Percentiles rank a stretch among this genome's conserved stretches.
Conservation (phyloP, 2,329 filamentous ascomycete genomes). For the Immersiporthe knoxdaviesiana region DNA sequence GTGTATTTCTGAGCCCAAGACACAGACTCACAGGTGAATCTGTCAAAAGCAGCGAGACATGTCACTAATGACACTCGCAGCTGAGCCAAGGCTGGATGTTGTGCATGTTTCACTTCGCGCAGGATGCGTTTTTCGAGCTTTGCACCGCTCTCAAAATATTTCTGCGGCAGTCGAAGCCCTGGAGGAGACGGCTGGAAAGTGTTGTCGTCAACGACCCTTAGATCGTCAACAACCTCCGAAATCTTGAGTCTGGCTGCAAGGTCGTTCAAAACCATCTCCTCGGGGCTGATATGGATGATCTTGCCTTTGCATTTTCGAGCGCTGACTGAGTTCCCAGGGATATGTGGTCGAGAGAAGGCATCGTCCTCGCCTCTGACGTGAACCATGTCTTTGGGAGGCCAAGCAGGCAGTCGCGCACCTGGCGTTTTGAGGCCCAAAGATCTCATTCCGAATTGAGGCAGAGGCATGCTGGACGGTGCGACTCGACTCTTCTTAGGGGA, state of each 20-base stretch:
- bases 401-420: constrained; percentile 68
- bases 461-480: constrained; percentile 37
- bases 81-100: constrained; percentile 62
- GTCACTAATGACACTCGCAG: constrained; percentile 64
- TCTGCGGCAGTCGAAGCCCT: constrained; percentile 57
- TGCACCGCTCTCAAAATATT: constrained; percentile 61
- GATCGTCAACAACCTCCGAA: constrained; percentile 37
- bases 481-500: constrained; percentile 51
- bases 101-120: constrained; percentile 47
- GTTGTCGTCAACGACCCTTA: constrained; percentile 43
- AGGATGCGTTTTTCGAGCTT: constrained; percentile 55
- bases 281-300: constrained; percentile 43
- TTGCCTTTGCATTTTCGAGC: constrained; percentile 56
- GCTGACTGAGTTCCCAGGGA: background rate
- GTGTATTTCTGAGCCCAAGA: constrained; percentile 87
- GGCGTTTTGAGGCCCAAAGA: constrained; percentile 61
- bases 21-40: constrained; percentile 70
- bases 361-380: constrained; percentile 60
- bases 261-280: constrained; percentile 49
- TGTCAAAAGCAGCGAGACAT: constrained; percentile 78
- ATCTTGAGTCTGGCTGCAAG: constrained; percentile 46
- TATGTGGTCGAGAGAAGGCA: background rate
- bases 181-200: constrained; percentile 49
- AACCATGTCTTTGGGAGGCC: constrained; percentile 67
- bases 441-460: constrained; percentile 50